phyloP scores from a whole-genome alignment of 768 basidiomycete genomes.

The Auricularia heimuer region DNA sequence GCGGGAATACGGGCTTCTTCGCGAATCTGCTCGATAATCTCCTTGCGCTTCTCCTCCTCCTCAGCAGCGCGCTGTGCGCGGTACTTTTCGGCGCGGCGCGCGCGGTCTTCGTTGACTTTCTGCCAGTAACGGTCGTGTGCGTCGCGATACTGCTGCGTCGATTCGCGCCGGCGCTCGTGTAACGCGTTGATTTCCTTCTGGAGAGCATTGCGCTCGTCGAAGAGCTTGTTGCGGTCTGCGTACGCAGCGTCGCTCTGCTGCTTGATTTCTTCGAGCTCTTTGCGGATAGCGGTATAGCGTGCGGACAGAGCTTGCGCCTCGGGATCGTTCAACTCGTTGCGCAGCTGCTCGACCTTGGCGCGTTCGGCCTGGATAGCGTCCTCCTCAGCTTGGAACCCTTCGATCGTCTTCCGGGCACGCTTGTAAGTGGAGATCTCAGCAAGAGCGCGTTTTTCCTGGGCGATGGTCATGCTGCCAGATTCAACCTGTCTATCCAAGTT shows the following conservation, averaged over 20 bases:
- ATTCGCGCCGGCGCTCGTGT: constrained; percentile 69
- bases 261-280: constrained; percentile 78
- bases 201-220: constrained; percentile 74
- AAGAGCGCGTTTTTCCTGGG: constrained; percentile 93
- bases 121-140: constrained; percentile 72
- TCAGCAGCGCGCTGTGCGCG: constrained; percentile 68
- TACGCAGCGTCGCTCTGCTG: constrained; percentile 79
- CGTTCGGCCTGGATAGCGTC: constrained; percentile 75
- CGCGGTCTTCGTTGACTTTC: constrained; percentile 84
- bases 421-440: constrained; percentile 71
- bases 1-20: constrained; percentile 90
- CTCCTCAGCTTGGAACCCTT: constrained; percentile 72
- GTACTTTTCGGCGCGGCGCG: constrained; percentile 66
- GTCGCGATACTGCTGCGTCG: constrained; percentile 60
- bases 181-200: constrained; percentile 61
- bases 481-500: constrained; percentile 85
- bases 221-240: constrained; percentile 69
- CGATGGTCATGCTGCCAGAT: constrained; percentile 82
- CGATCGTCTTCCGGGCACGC: constrained; percentile 64
- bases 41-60: constrained; percentile 71
- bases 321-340: constrained; percentile 82
- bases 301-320: constrained; percentile 73
- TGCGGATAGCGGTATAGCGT: constrained; percentile 70
- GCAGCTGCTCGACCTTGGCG: constrained; percentile 62
- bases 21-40: constrained; percentile 66